Base-by-base conservation (phyloP, 192 early-diverging fungal species). In the Entomortierella lignicola region DNA sequence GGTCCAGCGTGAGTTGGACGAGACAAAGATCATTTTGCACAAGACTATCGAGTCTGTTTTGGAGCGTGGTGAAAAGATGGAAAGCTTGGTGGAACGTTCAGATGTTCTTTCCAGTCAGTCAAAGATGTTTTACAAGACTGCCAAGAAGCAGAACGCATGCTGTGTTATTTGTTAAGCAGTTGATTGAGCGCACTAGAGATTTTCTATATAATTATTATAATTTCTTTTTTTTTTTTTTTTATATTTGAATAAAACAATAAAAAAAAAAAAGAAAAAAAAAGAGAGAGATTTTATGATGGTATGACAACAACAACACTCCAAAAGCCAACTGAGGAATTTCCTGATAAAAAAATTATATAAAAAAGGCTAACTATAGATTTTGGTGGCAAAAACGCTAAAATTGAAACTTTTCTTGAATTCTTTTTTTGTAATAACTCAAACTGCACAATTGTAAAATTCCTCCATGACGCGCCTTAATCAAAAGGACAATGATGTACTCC, bases 51-150 rank as follows among this genome's bases (percentile, higher is more conserved):
- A 98, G 63, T 89, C 89, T 29, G 83, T 99, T 21, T 73, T 99
- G 71, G 88, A 94, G 59, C 91, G 97, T 62, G 94, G 93, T 12
- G 94, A 94, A 77, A 94, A 94, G 81, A 89, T 99, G 60, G 95
- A 98, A 51, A 87, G 88, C 64, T 85, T 99, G 37, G 94, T 99
- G 4, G 89, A 93, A 54, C 83, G 91, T 66, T 92, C 91, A 12
- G 94, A 94, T 65, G 84, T 90, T 12, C 86, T 99, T 63, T 97
- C 95, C 30, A 87, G 81, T n/a, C 93, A 95, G 82, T 93, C 92
- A 32, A 97, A 98, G 85, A 88, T 93, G 85, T 99, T 99, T 71
- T 98, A 97, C 84, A 98, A 97, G 87, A 93, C 94, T 2, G 96
- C 97, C 5, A 97, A 96, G 84, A 92, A 93, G 85, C 74, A 77